Evolutionary conservation across 23 red algal genomes (phyloP).

Genomic region (Porphyridium purpureum): DNA sequence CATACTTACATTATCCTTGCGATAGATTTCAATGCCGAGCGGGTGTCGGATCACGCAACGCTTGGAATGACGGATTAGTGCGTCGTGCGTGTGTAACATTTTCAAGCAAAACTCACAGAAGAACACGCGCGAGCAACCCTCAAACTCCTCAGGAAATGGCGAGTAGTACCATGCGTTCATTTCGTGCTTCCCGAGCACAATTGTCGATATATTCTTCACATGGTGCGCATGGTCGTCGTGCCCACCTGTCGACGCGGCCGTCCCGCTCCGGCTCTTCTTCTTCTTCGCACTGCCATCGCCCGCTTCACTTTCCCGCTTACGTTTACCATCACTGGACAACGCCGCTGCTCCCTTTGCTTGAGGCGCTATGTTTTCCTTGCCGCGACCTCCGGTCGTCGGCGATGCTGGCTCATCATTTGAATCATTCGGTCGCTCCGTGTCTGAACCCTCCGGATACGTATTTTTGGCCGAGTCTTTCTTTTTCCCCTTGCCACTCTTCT

Average conservation of each 20-base stretch:
- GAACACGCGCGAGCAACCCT: slow-evolving; percentile 40
- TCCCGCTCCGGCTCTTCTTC: slow-evolving; percentile 3
- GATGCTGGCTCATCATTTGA: no score
- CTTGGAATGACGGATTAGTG: slow-evolving; percentile 38
- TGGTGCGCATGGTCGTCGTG: slow-evolving; percentile 64
- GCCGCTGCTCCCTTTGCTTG: no score
- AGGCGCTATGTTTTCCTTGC: no score
- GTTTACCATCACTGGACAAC: no score
- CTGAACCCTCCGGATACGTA: no score
- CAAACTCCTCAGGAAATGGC: slow-evolving; percentile 73
- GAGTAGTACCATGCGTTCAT: slow-evolving; percentile 99
- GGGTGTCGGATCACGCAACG: slow-evolving; percentile 50
- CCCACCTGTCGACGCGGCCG: not conserved
- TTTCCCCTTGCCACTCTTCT: slow-evolving; percentile 27
- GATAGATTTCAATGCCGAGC: slow-evolving; percentile 85
- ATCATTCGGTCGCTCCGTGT: no score
- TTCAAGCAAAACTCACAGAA: slow-evolving; percentile 94
- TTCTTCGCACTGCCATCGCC: slow-evolving; percentile 4
- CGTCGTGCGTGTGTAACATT: slow-evolving; percentile 38
- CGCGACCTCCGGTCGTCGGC: no score
- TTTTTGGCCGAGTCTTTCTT: slow-evolving; percentile 20
- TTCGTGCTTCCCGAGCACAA: slow-evolving; percentile 41
- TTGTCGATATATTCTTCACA: slow-evolving; percentile 90
- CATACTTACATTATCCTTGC: slow-evolving; percentile 66
- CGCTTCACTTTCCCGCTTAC: slow-evolving; percentile 8